Conservation (phyloP, 441 rosid species). For the Erodium texanum region DNA sequence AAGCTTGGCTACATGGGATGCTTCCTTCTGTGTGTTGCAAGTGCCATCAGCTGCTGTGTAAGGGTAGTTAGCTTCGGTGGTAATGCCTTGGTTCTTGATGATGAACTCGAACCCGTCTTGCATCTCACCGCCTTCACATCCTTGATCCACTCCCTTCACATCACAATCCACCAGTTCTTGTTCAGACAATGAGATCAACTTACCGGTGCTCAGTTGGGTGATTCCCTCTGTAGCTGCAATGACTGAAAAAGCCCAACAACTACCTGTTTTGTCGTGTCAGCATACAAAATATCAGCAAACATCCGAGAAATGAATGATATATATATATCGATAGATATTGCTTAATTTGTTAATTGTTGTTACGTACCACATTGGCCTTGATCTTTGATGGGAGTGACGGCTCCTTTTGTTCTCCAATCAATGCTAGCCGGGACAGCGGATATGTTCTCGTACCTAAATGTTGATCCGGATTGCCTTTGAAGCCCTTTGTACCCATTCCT, state of each 20-base stretch:
- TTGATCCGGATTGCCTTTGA: slow-evolving; percentile 7
- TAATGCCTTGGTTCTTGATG: slow-evolving; percentile 13
- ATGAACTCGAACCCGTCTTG: slow-evolving; percentile 24
- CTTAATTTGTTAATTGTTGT: neutral
- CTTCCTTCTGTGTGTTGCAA: slow-evolving; percentile 10
- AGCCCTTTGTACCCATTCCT: slow-evolving; percentile 28
- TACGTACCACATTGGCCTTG: slow-evolving; percentile 39
- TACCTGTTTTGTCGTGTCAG: slow-evolving; percentile 18
- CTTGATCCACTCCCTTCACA: neutral
- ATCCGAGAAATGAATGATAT: no score
- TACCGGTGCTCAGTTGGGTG: slow-evolving; percentile 20
- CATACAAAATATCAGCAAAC: slow-evolving; percentile 17
- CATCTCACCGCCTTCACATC: slow-evolving; percentile 23
- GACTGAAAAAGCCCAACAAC: slow-evolving; percentile 45
- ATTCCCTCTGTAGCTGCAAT: slow-evolving; percentile 38
- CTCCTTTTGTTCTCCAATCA: slow-evolving; percentile 20
- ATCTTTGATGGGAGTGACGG: slow-evolving; percentile 36
- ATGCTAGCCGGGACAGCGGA: slow-evolving; percentile 24
- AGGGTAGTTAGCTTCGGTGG: slow-evolving; percentile 20
- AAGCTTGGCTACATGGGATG: neutral
- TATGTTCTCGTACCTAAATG: slow-evolving; percentile 30
- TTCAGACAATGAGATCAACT: slow-evolving; percentile 24
- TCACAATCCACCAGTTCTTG: slow-evolving; percentile 31
- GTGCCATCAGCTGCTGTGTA: slow-evolving; percentile 18
- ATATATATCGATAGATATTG: no score